phyloP scores from a whole-genome alignment of 805 yeast genomes.

The Saccharomyces eubayanus region DNA sequence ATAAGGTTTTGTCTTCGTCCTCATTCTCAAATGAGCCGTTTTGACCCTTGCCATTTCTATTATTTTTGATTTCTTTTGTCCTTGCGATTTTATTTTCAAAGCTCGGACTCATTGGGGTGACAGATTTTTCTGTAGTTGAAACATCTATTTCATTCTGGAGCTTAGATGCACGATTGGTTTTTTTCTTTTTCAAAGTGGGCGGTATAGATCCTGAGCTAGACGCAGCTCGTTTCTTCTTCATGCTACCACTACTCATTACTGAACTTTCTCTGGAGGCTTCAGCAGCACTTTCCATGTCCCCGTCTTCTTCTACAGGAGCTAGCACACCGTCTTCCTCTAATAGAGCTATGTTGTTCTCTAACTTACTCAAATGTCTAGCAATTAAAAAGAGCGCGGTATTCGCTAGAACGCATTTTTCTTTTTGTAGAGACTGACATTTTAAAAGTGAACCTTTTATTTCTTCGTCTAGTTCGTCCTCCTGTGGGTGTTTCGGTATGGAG shows the following conservation, averaged over 20 bases:
- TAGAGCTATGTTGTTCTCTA: slow-evolving; percentile 68
- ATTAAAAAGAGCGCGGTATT: slow-evolving; percentile 76
- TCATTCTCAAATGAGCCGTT: slow-evolving; percentile 22
- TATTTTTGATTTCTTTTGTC: background rate
- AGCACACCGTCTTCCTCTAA: slow-evolving; percentile 76
- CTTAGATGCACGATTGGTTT: slow-evolving; percentile 10
- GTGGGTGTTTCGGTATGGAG: slow-evolving; percentile 69
- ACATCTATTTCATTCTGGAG: slow-evolving; percentile 3
- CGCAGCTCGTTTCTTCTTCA: slow-evolving; percentile 16
- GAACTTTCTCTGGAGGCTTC: slow-evolving; percentile 28
- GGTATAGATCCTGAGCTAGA: slow-evolving; percentile 11
- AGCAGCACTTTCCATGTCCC: slow-evolving; percentile 19
- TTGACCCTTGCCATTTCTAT: background rate
- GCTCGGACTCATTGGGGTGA: background rate
- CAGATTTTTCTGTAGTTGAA: slow-evolving; percentile 2
- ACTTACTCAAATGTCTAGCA: slow-evolving; percentile 60
- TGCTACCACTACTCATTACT: slow-evolving; percentile 11
- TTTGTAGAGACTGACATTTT: slow-evolving; percentile 53
- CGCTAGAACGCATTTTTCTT: slow-evolving; percentile 69
- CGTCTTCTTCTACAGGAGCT: slow-evolving; percentile 44
- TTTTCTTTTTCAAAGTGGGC: slow-evolving; percentile 17
- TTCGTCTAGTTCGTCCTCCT: slow-evolving; percentile 58
- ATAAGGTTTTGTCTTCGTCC: slow-evolving; percentile 59
- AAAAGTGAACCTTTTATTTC: slow-evolving; percentile 64
- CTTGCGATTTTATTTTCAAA: background rate